Conservation (phyloP, 768 basidiomycete genomes). For the Rhodocollybia butyracea region DNA sequence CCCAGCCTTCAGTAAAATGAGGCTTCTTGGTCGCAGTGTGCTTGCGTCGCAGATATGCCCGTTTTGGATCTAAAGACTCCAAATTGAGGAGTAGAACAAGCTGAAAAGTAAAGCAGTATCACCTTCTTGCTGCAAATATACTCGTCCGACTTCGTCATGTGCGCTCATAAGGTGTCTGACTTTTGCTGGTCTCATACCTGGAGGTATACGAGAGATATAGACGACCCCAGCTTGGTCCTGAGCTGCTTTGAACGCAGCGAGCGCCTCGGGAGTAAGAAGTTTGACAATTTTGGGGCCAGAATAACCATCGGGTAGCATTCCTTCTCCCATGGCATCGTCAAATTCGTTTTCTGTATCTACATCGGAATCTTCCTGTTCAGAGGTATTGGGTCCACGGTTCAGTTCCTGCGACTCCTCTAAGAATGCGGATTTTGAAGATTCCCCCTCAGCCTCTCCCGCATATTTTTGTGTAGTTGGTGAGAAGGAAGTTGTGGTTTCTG, state of each 20-base stretch:
- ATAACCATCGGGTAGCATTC: constrained; percentile 60
- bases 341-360: constrained; percentile 16
- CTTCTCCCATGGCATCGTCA: constrained; percentile 25
- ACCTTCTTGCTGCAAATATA: constrained; percentile 95
- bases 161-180: constrained; percentile 90
- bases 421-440: neutral
- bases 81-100: neutral
- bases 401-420: neutral
- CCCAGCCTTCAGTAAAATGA: constrained; percentile 96
- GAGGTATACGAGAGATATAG: constrained; percentile 95
- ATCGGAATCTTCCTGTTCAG: constrained; percentile 15
- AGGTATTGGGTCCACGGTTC: neutral
- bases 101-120: neutral
- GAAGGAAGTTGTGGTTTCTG: neutral
- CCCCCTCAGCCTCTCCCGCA: neutral
- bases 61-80: constrained; percentile 62
- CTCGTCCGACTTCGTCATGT: constrained; percentile 87
- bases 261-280: constrained; percentile 70
- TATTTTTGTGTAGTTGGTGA: neutral
- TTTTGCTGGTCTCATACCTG: constrained; percentile 96
- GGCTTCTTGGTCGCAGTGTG: constrained; percentile 80
- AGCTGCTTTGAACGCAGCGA: constrained; percentile 69
- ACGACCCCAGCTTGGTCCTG: constrained; percentile 81
- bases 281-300: constrained; percentile 63
- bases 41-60: constrained; percentile 81